phyloP scores from a whole-genome alignment of 1,284 basidiomycete genomes.

The Neolentinus lepideus region DNA sequence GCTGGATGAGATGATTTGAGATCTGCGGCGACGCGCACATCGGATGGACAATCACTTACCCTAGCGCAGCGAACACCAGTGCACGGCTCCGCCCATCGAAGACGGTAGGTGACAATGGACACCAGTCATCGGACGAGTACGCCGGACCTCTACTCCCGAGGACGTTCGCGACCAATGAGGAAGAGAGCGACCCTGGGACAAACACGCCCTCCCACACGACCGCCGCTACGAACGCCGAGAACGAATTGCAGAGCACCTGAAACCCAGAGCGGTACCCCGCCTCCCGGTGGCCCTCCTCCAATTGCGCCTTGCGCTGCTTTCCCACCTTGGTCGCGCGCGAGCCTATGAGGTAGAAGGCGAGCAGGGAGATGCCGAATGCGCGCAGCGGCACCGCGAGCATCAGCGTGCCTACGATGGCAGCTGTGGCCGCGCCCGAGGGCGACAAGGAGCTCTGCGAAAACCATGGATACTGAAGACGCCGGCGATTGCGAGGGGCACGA shows the following conservation, averaged over 20 bases:
- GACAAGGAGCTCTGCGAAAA: slow-evolving; percentile 54
- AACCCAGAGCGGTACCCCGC: slow-evolving; percentile 65
- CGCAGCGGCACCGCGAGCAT: slow-evolving; percentile 55
- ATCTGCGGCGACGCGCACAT: not conserved
- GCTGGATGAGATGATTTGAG: slow-evolving; percentile 27
- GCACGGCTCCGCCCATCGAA: slow-evolving; percentile 45
- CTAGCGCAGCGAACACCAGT: slow-evolving; percentile 61
- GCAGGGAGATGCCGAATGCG: slow-evolving; percentile 67
- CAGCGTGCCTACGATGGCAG: slow-evolving; percentile 66
- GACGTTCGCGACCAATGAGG: slow-evolving; percentile 13
- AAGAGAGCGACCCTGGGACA: slow-evolving; percentile 28
- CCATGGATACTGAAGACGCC: slow-evolving; percentile 41
- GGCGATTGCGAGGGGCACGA: slow-evolving; percentile 33
- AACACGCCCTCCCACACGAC: slow-evolving; percentile 59
- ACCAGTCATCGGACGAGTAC: slow-evolving; percentile 38
- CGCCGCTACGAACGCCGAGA: slow-evolving; percentile 61
- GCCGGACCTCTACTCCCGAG: slow-evolving; percentile 7
- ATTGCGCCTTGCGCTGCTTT: slow-evolving; percentile 57
- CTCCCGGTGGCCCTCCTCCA: slow-evolving; percentile 76
- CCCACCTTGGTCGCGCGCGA: slow-evolving; percentile 84
- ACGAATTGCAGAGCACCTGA: slow-evolving; percentile 80
- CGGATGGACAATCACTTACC: slow-evolving; percentile 37
- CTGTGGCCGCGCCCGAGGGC: slow-evolving; percentile 65
- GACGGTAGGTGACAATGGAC: slow-evolving; percentile 36
- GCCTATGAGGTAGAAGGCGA: slow-evolving; percentile 79